Base-by-base conservation (phyloP, 2,329 filamentous ascomycete genomes). In the Xylaria sp. region DNA sequence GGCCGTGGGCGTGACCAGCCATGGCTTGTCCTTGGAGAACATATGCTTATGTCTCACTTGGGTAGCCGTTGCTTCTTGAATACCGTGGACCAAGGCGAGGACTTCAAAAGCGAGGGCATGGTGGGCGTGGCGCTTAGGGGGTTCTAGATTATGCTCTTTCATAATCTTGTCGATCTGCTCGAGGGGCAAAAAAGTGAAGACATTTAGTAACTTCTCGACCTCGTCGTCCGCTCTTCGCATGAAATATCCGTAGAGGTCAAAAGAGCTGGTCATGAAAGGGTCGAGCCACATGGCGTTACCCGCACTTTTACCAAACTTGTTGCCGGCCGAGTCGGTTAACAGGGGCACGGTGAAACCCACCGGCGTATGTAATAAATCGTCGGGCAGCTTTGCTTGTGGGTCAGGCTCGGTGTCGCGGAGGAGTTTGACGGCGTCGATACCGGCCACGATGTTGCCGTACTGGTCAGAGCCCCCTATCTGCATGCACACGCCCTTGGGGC, bases 381-480 rank as follows among this genome's bases (percentile, higher is more conserved):
- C 67, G 18, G 83, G 81, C 56, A 86, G 77, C 71, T 72, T 78
- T 39, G 73, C 48, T 4, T 74, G 65, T 1, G 82, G 83, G 55
- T 87, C 78, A 39, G 85, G 82, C 67, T 90, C 85, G 56, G 80
- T 82, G 48, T 86, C 85, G 62, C 90, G 87, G 50, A 95, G 89
- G 63, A 90, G 85, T 79, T 94, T 95, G 74, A 98, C 87, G 2
- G 92, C 88, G 68, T 97, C 93, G 76, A 96, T 91, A 57, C 96
- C 96, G 13, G 94, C 90, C 32, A 97, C 87, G 72, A 99, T 98
- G 80, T 99, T 99, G 70, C 96, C 96, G 78, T 91, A 98, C 81
- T 99, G 96, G 78, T 99, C 96, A 7, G 94, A 94, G 45, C 96
- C 96, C 66, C 96, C 96, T 60, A 99, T 93, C 81, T 99, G 94